These are phyloP conservation scores for Candida pseudofarinosa DNA, from an alignment of 805 yeast genomes.

Conservation along the genomic window DNA sequence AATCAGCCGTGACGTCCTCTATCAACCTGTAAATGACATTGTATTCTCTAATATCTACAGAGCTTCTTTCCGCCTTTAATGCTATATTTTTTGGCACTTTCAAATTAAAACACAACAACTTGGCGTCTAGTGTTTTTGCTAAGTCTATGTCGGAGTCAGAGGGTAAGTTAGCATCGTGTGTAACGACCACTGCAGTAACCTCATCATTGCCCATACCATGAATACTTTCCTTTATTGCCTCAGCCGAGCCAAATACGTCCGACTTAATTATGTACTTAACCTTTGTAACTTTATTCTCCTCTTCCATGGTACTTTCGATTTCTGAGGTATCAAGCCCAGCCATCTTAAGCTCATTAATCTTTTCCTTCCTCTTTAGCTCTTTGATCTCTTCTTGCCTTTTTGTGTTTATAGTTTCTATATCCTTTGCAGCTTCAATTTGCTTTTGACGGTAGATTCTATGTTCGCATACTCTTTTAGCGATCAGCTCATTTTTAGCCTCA, in stretches of 20 bases:
- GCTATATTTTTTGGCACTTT: conserved; percentile 61
- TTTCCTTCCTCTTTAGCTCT: conserved; percentile 49
- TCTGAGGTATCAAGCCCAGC: conserved; percentile 58
- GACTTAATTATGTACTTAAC: conserved; percentile 73
- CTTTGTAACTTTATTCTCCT: conserved; percentile 17
- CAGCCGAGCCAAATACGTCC: conserved; percentile 93
- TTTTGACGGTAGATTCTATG: conserved; percentile 56
- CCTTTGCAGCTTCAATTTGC: conserved; percentile 54
- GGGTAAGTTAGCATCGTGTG: conserved; percentile 77
- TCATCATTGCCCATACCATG: conserved; percentile 83
- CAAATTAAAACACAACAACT: conserved; percentile 75
- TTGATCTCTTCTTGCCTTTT: conserved; percentile 53
- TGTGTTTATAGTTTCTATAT: conserved; percentile 68
- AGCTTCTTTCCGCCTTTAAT: conserved; percentile 51
- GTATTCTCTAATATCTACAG: conserved; percentile 58
- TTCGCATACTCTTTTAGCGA: conserved; percentile 69
- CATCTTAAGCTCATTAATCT: conserved; percentile 52
- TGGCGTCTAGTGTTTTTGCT: conserved; percentile 49
- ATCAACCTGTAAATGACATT: conserved; percentile 85
- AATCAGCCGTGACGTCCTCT: conserved; percentile 69
- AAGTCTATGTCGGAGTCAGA: conserved; percentile 39
- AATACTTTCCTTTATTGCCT: conserved; percentile 84
- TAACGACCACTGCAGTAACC: conserved; percentile 65
- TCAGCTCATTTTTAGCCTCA: conserved; percentile 68
- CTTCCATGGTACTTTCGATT: conserved; percentile 23